These are phyloP conservation scores for Linanthus parryae DNA, from an alignment of 148 eudicot species.

Conservation along the genomic window DNA sequence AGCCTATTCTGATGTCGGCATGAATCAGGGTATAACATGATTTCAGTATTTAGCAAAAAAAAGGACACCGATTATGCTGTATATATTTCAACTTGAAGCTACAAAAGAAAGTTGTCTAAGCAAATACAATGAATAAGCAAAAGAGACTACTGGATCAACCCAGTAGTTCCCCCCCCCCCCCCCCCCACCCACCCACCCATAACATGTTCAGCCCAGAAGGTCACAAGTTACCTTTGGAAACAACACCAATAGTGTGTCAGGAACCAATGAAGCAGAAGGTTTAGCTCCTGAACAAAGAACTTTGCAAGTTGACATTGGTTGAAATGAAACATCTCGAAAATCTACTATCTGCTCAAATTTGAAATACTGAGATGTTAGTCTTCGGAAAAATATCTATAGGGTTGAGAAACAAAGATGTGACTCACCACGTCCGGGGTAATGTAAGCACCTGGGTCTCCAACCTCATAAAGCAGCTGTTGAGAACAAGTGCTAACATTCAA, in stretches of 20 bases:
- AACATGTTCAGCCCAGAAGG: too few species aligned
- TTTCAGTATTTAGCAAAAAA: too few species aligned
- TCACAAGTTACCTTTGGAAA: slow-evolving; percentile 55
- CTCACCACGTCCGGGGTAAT: slow-evolving; percentile 95
- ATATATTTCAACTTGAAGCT: too few species aligned
- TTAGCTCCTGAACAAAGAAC: slow-evolving; percentile 87
- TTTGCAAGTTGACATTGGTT: slow-evolving; percentile 48
- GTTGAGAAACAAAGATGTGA: slow-evolving; percentile 2
- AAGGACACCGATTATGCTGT: too few species aligned
- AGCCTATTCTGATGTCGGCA: too few species aligned
- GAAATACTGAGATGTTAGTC: neutral
- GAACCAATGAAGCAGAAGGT: slow-evolving; percentile 51
- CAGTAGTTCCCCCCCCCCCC: too few species aligned
- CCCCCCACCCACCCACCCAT: too few species aligned
- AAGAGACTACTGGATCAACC: too few species aligned
- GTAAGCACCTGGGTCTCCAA: slow-evolving; percentile 87
- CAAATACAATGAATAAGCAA: too few species aligned
- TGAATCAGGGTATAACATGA: too few species aligned
- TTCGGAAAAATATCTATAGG: neutral
- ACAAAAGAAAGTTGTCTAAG: too few species aligned
- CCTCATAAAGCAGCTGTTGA: slow-evolving; percentile 92
- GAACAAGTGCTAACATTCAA: slow-evolving; percentile 77
- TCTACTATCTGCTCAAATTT: slow-evolving; percentile 54
- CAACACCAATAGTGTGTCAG: slow-evolving; percentile 69
- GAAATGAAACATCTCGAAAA: slow-evolving; percentile 66